Evolutionary conservation across 73 alveolate species (phyloP).

Genomic region (Paramecium tetraurelia): DNA sequence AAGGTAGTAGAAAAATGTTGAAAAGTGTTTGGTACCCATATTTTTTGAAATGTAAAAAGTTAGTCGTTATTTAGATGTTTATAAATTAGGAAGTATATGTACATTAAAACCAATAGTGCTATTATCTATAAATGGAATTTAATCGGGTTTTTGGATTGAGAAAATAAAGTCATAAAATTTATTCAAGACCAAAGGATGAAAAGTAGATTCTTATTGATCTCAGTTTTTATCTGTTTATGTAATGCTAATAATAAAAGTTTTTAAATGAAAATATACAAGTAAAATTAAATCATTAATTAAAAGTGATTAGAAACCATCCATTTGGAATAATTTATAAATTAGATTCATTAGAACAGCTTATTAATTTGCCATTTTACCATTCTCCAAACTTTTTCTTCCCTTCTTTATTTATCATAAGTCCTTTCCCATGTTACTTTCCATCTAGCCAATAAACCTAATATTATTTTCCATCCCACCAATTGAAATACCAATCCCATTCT

Average conservation of each 20-base stretch:
- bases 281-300: not conserved
- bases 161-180: not conserved
- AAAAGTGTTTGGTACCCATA: not conserved
- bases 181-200: not conserved
- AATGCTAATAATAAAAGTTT: not conserved
- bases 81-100: not conserved
- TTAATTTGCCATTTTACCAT: constrained; percentile 67
- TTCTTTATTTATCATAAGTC: constrained; percentile 31
- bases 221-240: not conserved
- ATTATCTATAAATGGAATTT: not conserved
- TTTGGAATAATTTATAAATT: not conserved
- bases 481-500: constrained; percentile 62
- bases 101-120: not conserved
- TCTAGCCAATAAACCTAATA: constrained; percentile 66
- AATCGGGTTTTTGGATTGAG: not conserved
- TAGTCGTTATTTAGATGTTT: not conserved
- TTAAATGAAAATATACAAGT: not conserved
- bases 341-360: not conserved
- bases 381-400: constrained; percentile 59
- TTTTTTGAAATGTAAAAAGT: not conserved
- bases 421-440: constrained; percentile 81
- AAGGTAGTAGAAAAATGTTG: not conserved
- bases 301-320: not conserved
- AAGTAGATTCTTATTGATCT: not conserved
- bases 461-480: constrained; percentile 50